phyloP scores from a whole-genome alignment of 192 early-diverging fungal genomes.

The Linnemannia elongata region DNA sequence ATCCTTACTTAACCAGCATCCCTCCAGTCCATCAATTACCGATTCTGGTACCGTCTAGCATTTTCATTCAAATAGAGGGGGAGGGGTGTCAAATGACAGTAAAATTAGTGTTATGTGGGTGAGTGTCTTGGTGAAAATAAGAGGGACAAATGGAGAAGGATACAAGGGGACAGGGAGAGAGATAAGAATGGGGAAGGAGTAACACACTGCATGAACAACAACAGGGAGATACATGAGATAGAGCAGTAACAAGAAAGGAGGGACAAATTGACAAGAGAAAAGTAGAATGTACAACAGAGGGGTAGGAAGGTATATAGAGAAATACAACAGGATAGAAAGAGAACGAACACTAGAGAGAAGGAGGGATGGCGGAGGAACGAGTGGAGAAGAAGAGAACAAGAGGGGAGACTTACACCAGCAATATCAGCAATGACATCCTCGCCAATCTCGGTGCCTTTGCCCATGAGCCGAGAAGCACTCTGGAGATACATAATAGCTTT shows the following conservation, averaged over 20 bases:
- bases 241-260: no score
- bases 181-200: not conserved
- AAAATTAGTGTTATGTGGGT: not conserved
- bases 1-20: conserved; percentile 64
- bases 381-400: no score
- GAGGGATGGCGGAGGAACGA: no score
- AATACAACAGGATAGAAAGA: no score
- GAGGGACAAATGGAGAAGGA: not conserved
- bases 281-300: no score
- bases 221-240: not conserved
- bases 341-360: no score
- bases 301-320: no score
- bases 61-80: not conserved
- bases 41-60: conserved; percentile 72
- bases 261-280: no score
- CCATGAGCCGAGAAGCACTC: conserved; percentile 76
- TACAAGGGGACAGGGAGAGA: not conserved
- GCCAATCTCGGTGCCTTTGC: conserved; percentile 63
- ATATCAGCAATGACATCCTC: conserved; percentile 78
- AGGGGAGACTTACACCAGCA: conserved; percentile 72
- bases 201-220: not conserved
- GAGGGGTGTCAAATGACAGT: not conserved
- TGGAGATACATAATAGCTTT: conserved; percentile 94
- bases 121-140: not conserved
- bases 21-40: conserved; percentile 73